These are phyloP conservation scores for Eragrostis nindensis DNA, from an alignment of 176 grass and related monocot genomes.

Conservation along the genomic window DNA sequence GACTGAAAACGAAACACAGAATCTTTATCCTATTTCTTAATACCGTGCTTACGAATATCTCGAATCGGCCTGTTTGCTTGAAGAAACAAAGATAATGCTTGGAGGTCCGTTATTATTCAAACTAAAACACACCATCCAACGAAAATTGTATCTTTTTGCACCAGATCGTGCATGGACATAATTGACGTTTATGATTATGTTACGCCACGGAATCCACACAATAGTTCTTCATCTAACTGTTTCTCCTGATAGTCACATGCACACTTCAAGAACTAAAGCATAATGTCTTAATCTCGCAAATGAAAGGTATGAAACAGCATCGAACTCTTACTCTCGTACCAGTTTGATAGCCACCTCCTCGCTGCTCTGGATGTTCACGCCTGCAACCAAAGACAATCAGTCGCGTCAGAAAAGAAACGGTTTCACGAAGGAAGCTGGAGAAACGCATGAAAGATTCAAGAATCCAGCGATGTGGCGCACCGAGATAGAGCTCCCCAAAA, in stretches of 20 bases:
- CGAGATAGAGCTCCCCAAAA: constrained; percentile 91
- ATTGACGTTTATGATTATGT: not conserved
- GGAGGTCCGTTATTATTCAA: not conserved
- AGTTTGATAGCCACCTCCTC: constrained; percentile 66
- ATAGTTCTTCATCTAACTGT: not conserved
- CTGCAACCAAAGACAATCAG: constrained; percentile 33
- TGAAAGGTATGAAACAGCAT: constrained; percentile 4
- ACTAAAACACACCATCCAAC: not conserved
- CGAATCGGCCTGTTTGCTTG: not conserved
- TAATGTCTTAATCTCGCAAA: not conserved
- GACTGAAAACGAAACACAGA: too few species aligned
- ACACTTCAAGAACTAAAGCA: not conserved
- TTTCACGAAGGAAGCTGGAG: not conserved
- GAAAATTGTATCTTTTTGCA: not conserved
- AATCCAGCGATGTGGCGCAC: constrained; percentile 44
- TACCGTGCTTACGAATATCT: not conserved
- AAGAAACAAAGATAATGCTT: not conserved
- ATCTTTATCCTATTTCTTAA: too few species aligned
- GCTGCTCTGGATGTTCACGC: constrained; percentile 60
- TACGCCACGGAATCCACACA: not conserved
- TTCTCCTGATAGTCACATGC: not conserved
- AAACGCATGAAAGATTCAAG: constrained; percentile 22
- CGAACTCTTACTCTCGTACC: constrained; percentile 41
- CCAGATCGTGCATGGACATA: not conserved
- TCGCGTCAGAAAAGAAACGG: constrained; percentile 23